Conservation (phyloP, 805 yeast species). For the Sugiyamaella floridensis region DNA sequence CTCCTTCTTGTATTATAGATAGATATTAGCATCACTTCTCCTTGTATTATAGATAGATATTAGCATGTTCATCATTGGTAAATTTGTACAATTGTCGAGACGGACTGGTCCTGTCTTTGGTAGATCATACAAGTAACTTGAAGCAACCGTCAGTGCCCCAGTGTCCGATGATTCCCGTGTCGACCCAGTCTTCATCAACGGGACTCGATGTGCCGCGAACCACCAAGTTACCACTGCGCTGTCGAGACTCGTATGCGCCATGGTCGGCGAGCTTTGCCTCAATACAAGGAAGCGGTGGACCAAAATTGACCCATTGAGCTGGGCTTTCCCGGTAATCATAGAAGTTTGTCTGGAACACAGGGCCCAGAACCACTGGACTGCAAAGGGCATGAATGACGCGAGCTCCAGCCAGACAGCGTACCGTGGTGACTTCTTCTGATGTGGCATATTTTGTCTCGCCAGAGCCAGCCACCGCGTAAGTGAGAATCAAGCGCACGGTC, state of each 20-base stretch:
- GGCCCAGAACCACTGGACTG: conserved; percentile 26
- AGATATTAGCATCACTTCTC: background rate
- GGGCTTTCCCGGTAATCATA: conserved; percentile 19
- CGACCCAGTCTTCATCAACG: conserved; percentile 19
- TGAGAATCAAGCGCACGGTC: conserved; percentile 23
- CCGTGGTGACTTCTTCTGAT: conserved; percentile 19
- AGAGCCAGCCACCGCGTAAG: background rate
- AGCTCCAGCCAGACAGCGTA: conserved; percentile 32
- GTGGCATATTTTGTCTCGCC: conserved; percentile 22
- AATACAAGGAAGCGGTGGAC: conserved; percentile 26
- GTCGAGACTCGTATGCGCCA: conserved; percentile 17
- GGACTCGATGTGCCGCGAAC: conserved; percentile 24
- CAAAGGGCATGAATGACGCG: conserved; percentile 29
- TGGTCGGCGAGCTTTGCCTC: conserved; percentile 25
- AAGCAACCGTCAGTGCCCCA: conserved; percentile 28
- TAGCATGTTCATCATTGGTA: background rate
- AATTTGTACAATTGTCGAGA: background rate
- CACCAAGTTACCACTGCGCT: conserved; percentile 22
- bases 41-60: background rate
- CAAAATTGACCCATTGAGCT: conserved; percentile 16
- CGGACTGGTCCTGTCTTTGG: background rate
- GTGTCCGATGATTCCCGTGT: conserved; percentile 21
- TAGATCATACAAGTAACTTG: conserved; percentile 5
- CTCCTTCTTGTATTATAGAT: background rate
- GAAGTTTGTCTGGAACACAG: conserved; percentile 31